Base-by-base conservation (phyloP, 768 basidiomycete species). In the Boletus sensibilis region DNA sequence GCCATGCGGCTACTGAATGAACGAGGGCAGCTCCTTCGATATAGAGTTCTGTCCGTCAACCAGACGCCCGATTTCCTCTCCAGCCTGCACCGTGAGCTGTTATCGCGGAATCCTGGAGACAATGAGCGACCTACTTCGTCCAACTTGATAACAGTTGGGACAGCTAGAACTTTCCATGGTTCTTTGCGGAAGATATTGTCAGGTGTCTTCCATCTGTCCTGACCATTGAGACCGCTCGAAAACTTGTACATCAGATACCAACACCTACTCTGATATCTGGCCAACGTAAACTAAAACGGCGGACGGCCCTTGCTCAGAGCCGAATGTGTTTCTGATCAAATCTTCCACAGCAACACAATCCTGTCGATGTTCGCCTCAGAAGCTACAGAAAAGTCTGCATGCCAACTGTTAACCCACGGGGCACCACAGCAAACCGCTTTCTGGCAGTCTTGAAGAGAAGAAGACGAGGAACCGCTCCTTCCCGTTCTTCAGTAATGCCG, bases 221-320 rank as follows among this genome's bases (percentile, higher is more conserved):
- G 49, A 18, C 52, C 10, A 31, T 45, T 21, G 10, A 60, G 50
- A 37, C 35, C 35, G 12, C 38, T 14, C 4, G 6, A 48, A 50
- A 39, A 23, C 27, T 16, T 45, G 16, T 23, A 57, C 43, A 42
- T 47, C 53, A 23, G 18, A 47, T 44, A 38, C 13, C 31, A 45
- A 37, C 31, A 74, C 85, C 69, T 65, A 92, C 90, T 83, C 79
- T 50, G 77, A 55, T 62, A 71, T 78, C 67, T 85, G 79, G 12
- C 90, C 90, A 50, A 90, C 87, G 60, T 87, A 88, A 33, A 90
- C 78, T 43, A 92, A 75, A 52, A 83, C 65, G 9, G 79, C 89
- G 13, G 76, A 74, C 41, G 84, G 86, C 4, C 59, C 77, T 62
- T 65, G 76, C 64, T 53, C 69, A 14, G 71, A 58, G 12, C 68